phyloP scores from a whole-genome alignment of 257 asterid species.

The Nicotiana otophora region DNA sequence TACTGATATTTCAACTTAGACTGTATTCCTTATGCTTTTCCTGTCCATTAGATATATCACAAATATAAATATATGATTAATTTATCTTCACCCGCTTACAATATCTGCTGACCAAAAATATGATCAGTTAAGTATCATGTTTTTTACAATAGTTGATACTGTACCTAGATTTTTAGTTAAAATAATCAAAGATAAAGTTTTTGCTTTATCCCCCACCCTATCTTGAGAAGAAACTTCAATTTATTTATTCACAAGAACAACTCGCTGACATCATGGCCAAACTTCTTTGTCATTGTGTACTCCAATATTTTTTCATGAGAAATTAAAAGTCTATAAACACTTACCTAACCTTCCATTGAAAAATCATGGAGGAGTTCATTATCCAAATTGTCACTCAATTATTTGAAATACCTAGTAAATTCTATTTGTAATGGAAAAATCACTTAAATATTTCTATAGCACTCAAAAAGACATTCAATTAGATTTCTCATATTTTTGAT shows the following conservation, averaged over 20 bases:
- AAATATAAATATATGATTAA: too few species aligned
- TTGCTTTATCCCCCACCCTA: background rate
- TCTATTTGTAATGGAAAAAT: too few species aligned
- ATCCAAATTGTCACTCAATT: too few species aligned
- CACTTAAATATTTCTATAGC: too few species aligned
- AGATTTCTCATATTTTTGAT: too few species aligned
- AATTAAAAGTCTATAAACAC: background rate
- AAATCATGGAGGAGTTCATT: background rate
- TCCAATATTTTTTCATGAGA: background rate
- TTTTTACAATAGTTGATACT: background rate
- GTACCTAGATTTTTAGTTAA: background rate
- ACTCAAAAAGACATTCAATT: too few species aligned
- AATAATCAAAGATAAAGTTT: background rate
- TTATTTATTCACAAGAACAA: background rate
- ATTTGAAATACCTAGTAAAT: too few species aligned
- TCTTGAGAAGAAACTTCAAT: background rate
- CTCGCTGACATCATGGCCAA: slow-evolving; percentile 2
- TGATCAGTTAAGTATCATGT: too few species aligned
- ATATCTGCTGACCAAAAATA: background rate
- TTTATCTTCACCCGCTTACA: too few species aligned
- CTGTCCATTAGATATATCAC: too few species aligned
- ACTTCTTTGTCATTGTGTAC: background rate
- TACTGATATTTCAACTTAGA: too few species aligned
- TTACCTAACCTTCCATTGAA: background rate
- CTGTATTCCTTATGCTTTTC: too few species aligned